Evolutionary conservation across 192 early-diverging fungal species (phyloP), one percentile per base, ranked within the genome.

Genomic region (Spinellus fusiger): DNA sequence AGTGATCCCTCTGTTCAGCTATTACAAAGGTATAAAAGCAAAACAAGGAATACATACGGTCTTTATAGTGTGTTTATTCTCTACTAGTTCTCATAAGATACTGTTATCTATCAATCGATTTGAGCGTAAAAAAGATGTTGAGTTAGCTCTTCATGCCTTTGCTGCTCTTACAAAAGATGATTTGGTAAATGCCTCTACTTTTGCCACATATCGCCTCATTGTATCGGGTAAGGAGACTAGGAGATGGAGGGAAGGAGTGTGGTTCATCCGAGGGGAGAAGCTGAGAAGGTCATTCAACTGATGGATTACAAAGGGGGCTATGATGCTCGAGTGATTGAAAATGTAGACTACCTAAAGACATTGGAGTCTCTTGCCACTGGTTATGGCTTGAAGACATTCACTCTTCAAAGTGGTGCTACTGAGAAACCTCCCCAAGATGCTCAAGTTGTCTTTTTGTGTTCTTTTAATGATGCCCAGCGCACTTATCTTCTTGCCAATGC

Each of bases 21-120:
- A 22, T 58, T 88, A 15, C 60, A 76, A 40, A 66, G 67, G 66
- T 69, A 56, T 31, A 54, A 69, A 61, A 54, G 25, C 15, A 12
- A 49, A 34, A 18, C 31, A 34, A 57, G 35, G 22, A 34, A 54
- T 31, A 40, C 22, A 6, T 20, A 37, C 33, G 22, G 26, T 52
- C n/a, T 51, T 56, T 71, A 47, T 16, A n/a, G 13, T 31, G 49
- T 52, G 20, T 52, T 40, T 47, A 5, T 56, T 59, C 15, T 18
- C 34, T 28, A 56, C 27, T 26, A 74, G 67, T 3, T 28, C 31
- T 3, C 73, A 68, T 29, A 61, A 76, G 10, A 64, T 61, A 1
- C 56, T 93, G 16, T 49, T 96, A 16, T 98, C 95, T 0, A 88
- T 98, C 70, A 98, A 96, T 66, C 89, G 95, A n/a, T 98, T 96